Conservation (phyloP, 1,284 basidiomycete species). For the Polyporus tsugae region DNA sequence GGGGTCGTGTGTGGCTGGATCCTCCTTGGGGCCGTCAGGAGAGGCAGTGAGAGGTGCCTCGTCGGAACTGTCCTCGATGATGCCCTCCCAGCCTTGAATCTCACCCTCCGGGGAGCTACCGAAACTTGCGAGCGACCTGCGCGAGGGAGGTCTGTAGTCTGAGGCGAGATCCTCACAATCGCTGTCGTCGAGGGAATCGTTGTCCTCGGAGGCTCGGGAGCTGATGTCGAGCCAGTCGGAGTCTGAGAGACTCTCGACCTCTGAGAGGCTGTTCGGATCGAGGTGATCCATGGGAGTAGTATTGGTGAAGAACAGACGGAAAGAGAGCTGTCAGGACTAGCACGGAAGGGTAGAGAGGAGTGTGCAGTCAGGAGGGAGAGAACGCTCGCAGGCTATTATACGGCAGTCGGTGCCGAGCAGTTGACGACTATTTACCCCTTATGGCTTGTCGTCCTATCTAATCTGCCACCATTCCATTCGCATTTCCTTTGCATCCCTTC, state of each 20-base stretch:
- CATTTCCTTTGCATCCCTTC: conserved; percentile 3
- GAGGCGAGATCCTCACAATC: conserved; percentile 58
- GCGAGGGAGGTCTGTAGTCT: conserved; percentile 61
- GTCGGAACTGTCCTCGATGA: conserved; percentile 66
- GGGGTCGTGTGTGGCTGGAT: conserved; percentile 11
- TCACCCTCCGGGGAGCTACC: conserved; percentile 71
- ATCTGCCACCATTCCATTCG: conserved; percentile 13
- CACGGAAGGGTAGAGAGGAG: conserved; percentile 11
- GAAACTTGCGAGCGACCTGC: conserved; percentile 71
- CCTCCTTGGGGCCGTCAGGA: conserved; percentile 37
- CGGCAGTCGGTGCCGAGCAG: conserved; percentile 26
- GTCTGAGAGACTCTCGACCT: conserved; percentile 73
- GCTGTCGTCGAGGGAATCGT: conserved; percentile 69
- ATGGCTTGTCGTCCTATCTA: conserved; percentile 25
- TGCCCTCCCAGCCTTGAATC: conserved; percentile 77
- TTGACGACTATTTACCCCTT: conserved; percentile 33
- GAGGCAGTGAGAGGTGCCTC: conserved; percentile 36
- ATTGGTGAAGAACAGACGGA: conserved; percentile 14
- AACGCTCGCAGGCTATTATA: conserved; percentile 29
- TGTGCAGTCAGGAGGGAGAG: conserved; percentile 20
- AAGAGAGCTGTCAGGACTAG: conserved; percentile 9
- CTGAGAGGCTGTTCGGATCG: conserved; percentile 53
- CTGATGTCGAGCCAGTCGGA: conserved; percentile 84
- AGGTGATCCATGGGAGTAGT: conserved; percentile 43
- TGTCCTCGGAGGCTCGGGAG: conserved; percentile 70